Conservation (phyloP, 2,329 filamentous ascomycete species). For the Thermothelomyces thermophilus region DNA sequence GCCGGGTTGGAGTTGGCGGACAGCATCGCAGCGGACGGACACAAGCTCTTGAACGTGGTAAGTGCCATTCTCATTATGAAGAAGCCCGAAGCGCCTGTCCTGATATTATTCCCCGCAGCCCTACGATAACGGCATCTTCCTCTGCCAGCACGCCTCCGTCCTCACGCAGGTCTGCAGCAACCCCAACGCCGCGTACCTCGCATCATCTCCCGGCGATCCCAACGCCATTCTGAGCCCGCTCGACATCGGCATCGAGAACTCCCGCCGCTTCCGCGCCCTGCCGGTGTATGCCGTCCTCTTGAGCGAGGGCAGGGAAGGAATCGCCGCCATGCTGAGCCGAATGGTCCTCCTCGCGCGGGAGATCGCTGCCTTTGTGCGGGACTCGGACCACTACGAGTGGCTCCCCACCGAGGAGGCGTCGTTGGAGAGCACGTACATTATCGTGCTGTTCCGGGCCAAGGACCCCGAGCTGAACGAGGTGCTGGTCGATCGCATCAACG, state of each 20-base stretch:
- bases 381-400: constrained; percentile 57
- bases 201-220: constrained; percentile 31
- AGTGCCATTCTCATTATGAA: constrained; percentile 28
- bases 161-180: constrained; percentile 68
- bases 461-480: constrained; percentile 56
- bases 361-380: constrained; percentile 57
- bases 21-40: constrained; percentile 78
- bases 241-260: constrained; percentile 87
- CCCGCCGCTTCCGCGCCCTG: constrained; percentile 81
- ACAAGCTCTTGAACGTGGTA: constrained; percentile 88
- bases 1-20: constrained; percentile 74
- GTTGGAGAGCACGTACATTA: constrained; percentile 51
- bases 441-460: constrained; percentile 72
- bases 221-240: constrained; percentile 66
- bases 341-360: constrained; percentile 66
- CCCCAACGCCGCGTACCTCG: constrained; percentile 77
- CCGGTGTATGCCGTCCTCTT: constrained; percentile 77
- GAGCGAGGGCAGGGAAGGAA: constrained; percentile 64
- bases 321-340: constrained; percentile 60
- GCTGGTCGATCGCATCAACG: constrained; percentile 69
- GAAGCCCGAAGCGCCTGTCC: neutral
- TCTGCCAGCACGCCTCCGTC: constrained; percentile 57
- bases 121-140: constrained; percentile 88
- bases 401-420: constrained; percentile 44
- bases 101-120: constrained; percentile 41